Conservation (phyloP, 2,329 filamentous ascomycete species). For the Epichloe glyceriae region DNA sequence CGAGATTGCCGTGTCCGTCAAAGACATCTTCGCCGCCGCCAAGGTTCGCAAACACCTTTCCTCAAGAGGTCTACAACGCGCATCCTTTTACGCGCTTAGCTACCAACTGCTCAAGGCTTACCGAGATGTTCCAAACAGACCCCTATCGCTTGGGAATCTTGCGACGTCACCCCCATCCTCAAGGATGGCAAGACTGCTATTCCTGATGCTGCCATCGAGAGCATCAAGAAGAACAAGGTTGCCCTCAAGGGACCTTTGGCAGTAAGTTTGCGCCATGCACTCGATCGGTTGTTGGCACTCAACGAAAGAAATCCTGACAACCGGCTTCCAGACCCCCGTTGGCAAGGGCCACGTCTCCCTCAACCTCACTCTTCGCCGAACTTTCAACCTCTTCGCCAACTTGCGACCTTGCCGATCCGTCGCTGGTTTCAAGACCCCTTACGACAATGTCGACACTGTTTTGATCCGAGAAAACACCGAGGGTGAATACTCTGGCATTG, state of each 20-base stretch:
- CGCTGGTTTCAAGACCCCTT: slow-evolving; percentile 94
- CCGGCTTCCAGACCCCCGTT: slow-evolving; percentile 60
- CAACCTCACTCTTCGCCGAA: slow-evolving; percentile 94
- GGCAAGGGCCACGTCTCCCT: slow-evolving; percentile 99
- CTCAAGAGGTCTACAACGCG: background rate
- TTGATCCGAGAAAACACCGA: slow-evolving; percentile 99
- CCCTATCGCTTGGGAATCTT: slow-evolving; percentile 91
- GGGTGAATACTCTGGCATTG: slow-evolving; percentile 98
- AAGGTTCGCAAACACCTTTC: slow-evolving; percentile 44
- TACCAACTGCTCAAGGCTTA: background rate
- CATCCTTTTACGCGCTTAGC: background rate
- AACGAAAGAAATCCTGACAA: background rate
- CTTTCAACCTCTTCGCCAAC: slow-evolving; percentile 99
- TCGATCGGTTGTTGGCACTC: background rate
- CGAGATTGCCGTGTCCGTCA: slow-evolving; percentile 94
- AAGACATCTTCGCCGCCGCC: slow-evolving; percentile 95
- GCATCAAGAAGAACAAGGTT: slow-evolving; percentile 90
- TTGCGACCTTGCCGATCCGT: slow-evolving; percentile 95
- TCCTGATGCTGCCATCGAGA: slow-evolving; percentile 81
- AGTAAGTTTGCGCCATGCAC: slow-evolving; percentile 38
- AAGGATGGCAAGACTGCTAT: slow-evolving; percentile 95
- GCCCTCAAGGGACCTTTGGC: slow-evolving; percentile 96
- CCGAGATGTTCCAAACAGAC: slow-evolving; percentile 36
- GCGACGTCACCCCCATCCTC: slow-evolving; percentile 87
- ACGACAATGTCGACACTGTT: slow-evolving; percentile 93